Base-by-base conservation (phyloP, 257 asterid species). In the Jacaranda copaia region DNA sequence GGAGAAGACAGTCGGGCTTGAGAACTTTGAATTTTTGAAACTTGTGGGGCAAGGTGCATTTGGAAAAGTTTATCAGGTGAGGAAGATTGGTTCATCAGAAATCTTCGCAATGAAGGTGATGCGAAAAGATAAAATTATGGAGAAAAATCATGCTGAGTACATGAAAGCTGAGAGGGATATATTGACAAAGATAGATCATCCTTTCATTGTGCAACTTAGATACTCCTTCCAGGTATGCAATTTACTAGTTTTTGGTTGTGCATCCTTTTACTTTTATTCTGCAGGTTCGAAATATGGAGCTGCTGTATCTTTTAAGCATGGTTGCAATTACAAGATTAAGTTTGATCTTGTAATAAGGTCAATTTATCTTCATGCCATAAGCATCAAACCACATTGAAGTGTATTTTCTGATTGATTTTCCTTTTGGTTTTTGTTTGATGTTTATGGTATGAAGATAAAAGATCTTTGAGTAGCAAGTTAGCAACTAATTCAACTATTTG, bases 21-120 rank as follows among this genome's bases (percentile, higher is more conserved):
- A 87, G 51, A 92, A 92, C 80, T 92, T 92, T 53, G 94, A 92
- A 78, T 39, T 88, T 62, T 80, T 92, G 80, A 92, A 92, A 72
- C 90, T 92, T 68, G 96, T 92, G 13, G 97, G 96, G 61, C 93
- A 87, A 80, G 97, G 97, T 67, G 96, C 96, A 19, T 92, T 92
- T 59, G 97, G 91, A 3, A 92, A 92, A 86, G 97, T 92, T 53
- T 92, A 84, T 86, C 97, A 90, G 84, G 97, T 92, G 78, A 89
- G 86, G 81, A 88, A 87, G 75, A 78, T 48, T 48, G 92, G 92
- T 43, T 78, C 97, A 13, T 82, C 88, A 8, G 97, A 90, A 57
- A 90, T 92, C 49, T 84, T 84, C 8, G 97, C 97, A 0, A 92
- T 92, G 97, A 92, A 92, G 83, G 97, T 92, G 71, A 86, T 92